Percentiles rank a stretch among this genome's conserved stretches.
These are phyloP conservation scores for Forsythia viridissima DNA, from an alignment of 257 asterid species.

Conservation along the genomic window DNA sequence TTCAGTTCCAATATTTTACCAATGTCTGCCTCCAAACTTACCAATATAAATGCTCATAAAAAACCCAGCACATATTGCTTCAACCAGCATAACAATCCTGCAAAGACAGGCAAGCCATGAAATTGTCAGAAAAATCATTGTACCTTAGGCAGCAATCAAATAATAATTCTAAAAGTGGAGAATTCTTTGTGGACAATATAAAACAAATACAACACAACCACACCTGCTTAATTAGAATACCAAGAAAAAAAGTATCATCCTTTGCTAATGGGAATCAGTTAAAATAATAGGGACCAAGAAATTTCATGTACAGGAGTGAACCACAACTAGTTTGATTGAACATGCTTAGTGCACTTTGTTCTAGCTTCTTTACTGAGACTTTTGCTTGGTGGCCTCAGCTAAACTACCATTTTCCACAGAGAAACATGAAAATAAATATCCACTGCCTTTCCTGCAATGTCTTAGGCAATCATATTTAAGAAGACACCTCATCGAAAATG, in stretches of 20 bases:
- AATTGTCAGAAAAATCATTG: slow-evolving; percentile 30
- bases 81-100: slow-evolving; percentile 88
- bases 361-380: slow-evolving; percentile 6
- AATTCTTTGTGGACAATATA: slow-evolving; percentile 10
- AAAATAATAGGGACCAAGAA: slow-evolving; percentile 7
- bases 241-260: not conserved
- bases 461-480: slow-evolving; percentile 2
- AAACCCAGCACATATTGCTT: slow-evolving; percentile 85
- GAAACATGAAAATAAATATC: slow-evolving; percentile 17
- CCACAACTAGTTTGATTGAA: slow-evolving; percentile 9
- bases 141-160: slow-evolving; percentile 17
- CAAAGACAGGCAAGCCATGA: slow-evolving; percentile 36
- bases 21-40: slow-evolving; percentile 42
- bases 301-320: slow-evolving; percentile 3
- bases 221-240: slow-evolving; percentile 11
- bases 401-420: slow-evolving; percentile 7
- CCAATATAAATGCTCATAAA: slow-evolving; percentile 82
- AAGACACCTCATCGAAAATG: slow-evolving; percentile 21
- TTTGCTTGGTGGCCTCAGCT: slow-evolving; percentile 11
- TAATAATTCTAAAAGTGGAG: not conserved
- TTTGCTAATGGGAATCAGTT: not conserved
- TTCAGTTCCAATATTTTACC: slow-evolving; percentile 20
- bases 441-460: slow-evolving; percentile 5
- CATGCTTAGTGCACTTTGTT: slow-evolving; percentile 15
- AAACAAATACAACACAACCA: slow-evolving; percentile 11